Evolutionary conservation across 106 monocot genomes (phyloP), one percentile per base, ranked within the genome.

Genomic region (Alisma plantagoaquatica): DNA sequence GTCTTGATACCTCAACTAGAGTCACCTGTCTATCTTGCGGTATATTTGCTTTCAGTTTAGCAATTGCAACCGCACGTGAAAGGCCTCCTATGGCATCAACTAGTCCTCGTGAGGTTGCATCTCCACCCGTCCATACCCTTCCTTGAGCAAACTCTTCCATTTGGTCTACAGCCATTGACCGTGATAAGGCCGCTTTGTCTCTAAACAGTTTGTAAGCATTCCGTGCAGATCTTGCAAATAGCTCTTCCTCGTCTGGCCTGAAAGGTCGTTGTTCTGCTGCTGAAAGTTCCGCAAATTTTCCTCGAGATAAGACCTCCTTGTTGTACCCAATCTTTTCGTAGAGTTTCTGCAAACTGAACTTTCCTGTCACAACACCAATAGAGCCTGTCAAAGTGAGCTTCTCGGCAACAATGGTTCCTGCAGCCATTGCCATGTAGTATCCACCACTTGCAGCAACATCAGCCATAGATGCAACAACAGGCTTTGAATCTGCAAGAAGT

Each of bases 361-460:
- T 98, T 61, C 85, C 94, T 86, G 81, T 82, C 19, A 98, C 98
- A 54, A 98, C 98, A 56, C 98, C 98, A 61, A 98, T 79, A 24
- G 98, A 98, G 43, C 98, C 98, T 45, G 98, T 98, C 59, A 98
- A 60, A 2, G 98, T 90, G 31, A 98, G 81, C 23, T 79, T 90
- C 71, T 98, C 98, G 43, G 98, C 84, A 50, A 98, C 70, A 61
- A 90, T 79, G 45, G 66, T 57, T 38, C 55, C 68, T 51, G 89
- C 89, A 65, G 81, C 98, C 98, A 98, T 98, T 29, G 89, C 89
- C 81, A 98, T 85, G 69, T 98, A 98, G 45, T 98, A 98, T 46
- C 98, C 98, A 43, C 98, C 98, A 73, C 98, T 98, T 67, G 98
- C 98, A 51, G 98, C 98, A 72, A 90, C 71, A 74, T 98, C 98